These are phyloP conservation scores for Elaeagnus macrophylla DNA, from an alignment of 306 rosid species.

Conservation along the genomic window DNA sequence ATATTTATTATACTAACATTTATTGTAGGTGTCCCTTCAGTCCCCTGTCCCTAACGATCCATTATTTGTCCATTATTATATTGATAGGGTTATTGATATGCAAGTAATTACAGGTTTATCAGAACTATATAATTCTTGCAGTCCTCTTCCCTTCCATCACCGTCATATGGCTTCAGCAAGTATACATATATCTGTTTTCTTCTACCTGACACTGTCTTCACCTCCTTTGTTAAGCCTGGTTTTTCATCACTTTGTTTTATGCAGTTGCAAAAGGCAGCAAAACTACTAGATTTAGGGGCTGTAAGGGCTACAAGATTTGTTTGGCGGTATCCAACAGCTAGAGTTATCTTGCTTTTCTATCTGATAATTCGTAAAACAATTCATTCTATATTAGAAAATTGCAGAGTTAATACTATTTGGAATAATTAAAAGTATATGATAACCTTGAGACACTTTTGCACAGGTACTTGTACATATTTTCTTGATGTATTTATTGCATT, in stretches of 20 bases:
- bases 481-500: too few relatives aligned
- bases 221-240: slow-evolving; percentile 17
- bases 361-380: slow-evolving; percentile 40
- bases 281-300: slow-evolving; percentile 84
- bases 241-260: slow-evolving; percentile 16
- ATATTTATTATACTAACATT: too few relatives aligned
- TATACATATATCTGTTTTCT: slow-evolving; percentile 47
- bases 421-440: slow-evolving; percentile 16
- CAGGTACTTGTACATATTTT: slow-evolving; percentile 97
- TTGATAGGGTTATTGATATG: too few relatives aligned
- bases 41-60: too few relatives aligned
- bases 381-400: not conserved
- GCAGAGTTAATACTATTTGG: too few relatives aligned
- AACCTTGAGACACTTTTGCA: slow-evolving; percentile 25
- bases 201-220: slow-evolving; percentile 4
- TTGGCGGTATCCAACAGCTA: slow-evolving; percentile 93
- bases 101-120: too few relatives aligned
- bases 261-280: slow-evolving; percentile 92
- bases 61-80: too few relatives aligned
- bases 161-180: slow-evolving; percentile 88
- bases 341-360: slow-evolving; percentile 67
- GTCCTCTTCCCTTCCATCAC: slow-evolving; percentile 90
- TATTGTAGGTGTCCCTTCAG: too few relatives aligned
- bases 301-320: slow-evolving; percentile 97
- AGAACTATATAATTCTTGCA: slow-evolving; percentile 29